Evolutionary conservation across 768 basidiomycete genomes (phyloP).

Genomic region (Rhizopogon roseolus): DNA sequence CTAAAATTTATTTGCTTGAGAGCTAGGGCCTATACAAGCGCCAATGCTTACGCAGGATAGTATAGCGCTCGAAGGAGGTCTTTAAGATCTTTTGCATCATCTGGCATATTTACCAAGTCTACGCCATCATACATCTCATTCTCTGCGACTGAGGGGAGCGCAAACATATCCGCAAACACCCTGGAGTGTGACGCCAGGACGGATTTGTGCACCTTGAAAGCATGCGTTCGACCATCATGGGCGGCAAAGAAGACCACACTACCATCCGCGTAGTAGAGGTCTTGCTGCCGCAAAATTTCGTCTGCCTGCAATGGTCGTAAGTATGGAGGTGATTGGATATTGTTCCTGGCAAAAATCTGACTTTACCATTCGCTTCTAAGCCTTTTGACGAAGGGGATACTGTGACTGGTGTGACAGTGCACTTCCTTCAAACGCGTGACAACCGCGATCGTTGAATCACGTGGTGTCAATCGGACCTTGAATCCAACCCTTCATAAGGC

Average conservation of each 20-base stretch:
- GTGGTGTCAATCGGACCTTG: constrained; percentile 29
- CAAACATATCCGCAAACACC: constrained; percentile 29
- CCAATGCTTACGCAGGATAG: constrained; percentile 2
- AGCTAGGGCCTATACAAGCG: not conserved
- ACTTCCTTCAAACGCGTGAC: constrained; percentile 28
- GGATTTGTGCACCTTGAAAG: constrained; percentile 28
- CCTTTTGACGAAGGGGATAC: no score
- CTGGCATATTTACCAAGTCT: constrained; percentile 9
- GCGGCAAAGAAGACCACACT: not conserved
- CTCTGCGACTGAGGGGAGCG: not conserved
- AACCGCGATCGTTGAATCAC: constrained; percentile 30
- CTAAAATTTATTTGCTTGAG: not conserved
- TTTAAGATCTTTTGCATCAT: constrained; percentile 8
- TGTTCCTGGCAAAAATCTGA: not conserved
- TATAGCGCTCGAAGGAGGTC: constrained; percentile 7
- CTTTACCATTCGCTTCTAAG: not conserved
- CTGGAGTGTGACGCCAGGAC: constrained; percentile 20
- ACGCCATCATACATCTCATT: constrained; percentile 9
- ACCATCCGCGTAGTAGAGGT: not conserved
- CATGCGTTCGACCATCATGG: not conserved
- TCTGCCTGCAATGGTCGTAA: not conserved
- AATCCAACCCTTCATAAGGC: constrained; percentile 32
- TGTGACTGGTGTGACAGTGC: constrained; percentile 2
- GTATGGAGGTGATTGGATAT: no score
- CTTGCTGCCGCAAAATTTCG: not conserved